phyloP scores from a whole-genome alignment of 2,329 filamentous ascomycete species.

The Trichoderma atroviride region DNA sequence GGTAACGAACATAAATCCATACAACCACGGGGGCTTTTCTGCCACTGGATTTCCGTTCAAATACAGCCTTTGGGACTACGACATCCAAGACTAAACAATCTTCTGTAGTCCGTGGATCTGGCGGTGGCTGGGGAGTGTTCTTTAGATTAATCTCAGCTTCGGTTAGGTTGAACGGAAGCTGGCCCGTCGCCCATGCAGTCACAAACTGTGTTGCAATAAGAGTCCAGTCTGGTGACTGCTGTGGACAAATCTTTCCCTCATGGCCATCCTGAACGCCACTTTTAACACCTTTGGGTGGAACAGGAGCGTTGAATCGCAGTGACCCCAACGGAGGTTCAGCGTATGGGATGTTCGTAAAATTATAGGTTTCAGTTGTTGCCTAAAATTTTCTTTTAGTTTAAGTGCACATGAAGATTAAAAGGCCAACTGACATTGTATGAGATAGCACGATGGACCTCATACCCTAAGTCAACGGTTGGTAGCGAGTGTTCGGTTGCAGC shows the following conservation, averaged over 20 bases:
- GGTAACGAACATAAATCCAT: background rate
- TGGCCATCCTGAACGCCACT: background rate
- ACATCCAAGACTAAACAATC: conserved; percentile 1
- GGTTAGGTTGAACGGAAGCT: background rate
- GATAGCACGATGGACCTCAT: background rate
- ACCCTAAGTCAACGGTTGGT: background rate
- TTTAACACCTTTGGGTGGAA: background rate
- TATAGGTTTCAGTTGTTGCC: background rate
- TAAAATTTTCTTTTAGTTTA: background rate
- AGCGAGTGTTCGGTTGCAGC: background rate
- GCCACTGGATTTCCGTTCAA: background rate
- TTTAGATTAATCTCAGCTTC: background rate
- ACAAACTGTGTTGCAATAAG: background rate
- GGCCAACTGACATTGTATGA: background rate
- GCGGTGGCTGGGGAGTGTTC: background rate
- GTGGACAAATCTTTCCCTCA: background rate
- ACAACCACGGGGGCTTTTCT: background rate
- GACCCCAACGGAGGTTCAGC: background rate
- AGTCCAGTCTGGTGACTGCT: background rate
- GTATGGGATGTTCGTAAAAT: conserved; percentile 4
- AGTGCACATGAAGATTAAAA: too few species aligned
- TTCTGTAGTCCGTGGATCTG: background rate
- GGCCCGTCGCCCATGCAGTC: background rate
- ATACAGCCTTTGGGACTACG: background rate
- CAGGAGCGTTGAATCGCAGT: background rate